phyloP scores from a whole-genome alignment of 1,284 basidiomycete species.

The Pseudozyma tsukubaensis region DNA sequence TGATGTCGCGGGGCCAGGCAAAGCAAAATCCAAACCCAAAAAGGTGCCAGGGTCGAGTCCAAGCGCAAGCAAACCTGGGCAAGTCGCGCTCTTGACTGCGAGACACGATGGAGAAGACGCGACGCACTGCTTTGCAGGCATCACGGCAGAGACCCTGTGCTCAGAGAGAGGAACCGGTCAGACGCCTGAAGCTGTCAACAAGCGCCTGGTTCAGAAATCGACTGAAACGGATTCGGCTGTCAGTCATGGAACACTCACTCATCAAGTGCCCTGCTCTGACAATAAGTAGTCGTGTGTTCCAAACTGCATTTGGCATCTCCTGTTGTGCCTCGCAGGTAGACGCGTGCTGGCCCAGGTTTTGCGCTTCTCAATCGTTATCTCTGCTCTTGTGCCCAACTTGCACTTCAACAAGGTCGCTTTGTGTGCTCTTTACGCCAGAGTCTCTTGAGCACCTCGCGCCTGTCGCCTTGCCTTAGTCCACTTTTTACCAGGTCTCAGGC shows the following conservation, averaged over 20 bases:
- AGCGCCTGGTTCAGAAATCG: conserved; percentile 3
- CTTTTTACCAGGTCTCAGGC: conserved; percentile 21
- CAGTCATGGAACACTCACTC: conserved; percentile 20
- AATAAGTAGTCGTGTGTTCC: too few relatives aligned
- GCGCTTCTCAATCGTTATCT: neutral
- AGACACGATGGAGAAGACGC: too few relatives aligned
- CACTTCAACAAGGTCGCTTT: too few relatives aligned
- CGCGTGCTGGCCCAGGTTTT: conserved; percentile 1
- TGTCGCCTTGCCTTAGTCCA: neutral
- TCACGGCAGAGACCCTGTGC: too few relatives aligned
- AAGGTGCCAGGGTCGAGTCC: neutral
- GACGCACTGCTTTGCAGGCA: too few relatives aligned
- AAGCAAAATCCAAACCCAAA: neutral
- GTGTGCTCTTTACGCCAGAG: too few relatives aligned
- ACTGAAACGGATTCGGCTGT: conserved; percentile 22
- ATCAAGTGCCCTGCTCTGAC: neutral
- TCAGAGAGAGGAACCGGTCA: too few relatives aligned
- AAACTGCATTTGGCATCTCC: neutral
- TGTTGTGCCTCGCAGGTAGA: neutral
- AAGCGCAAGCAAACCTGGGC: conserved; percentile 2
- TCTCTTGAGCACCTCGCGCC: neutral
- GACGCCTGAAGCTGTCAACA: conserved; percentile 7
- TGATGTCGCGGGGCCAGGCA: too few relatives aligned
- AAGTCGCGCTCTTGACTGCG: conserved; percentile 7
- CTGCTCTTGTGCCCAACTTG: neutral